Conservation (phyloP, 192 early-diverging fungal genomes). For the Entomortierella beljakovae region DNA sequence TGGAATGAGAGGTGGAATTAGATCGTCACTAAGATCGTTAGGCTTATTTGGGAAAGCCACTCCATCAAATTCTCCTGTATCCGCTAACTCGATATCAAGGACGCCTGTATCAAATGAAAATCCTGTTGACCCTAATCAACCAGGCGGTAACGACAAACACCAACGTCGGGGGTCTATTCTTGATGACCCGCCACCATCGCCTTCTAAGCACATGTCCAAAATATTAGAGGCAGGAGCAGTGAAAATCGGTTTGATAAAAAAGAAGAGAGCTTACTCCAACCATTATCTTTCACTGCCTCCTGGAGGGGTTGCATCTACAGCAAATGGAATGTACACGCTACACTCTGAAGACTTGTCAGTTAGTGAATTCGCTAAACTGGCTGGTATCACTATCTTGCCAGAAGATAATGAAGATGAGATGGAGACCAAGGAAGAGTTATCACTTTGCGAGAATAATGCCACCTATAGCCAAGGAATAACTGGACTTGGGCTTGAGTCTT, state of each 20-base stretch:
- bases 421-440: not conserved
- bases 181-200: not conserved
- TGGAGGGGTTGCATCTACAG: constrained; percentile 9
- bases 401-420: constrained; percentile 15
- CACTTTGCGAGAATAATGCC: not conserved
- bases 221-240: not conserved
- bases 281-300: constrained; percentile 41
- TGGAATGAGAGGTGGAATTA: not conserved
- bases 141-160: not conserved
- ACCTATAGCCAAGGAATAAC: not conserved
- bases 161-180: not conserved
- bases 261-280: constrained; percentile 12
- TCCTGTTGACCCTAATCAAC: not conserved
- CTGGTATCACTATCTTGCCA: constrained; percentile 44
- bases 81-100: not conserved
- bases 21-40: not conserved
- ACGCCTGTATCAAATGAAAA: not conserved
- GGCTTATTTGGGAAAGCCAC: not conserved
- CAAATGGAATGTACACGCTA: constrained; percentile 24
- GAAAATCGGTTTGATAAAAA: constrained; percentile 26
- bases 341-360: constrained; percentile 45
- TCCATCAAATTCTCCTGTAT: not conserved
- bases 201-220: constrained; percentile 14
- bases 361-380: constrained; percentile 43
- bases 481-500: not conserved